These are phyloP conservation scores for Microbotryum intermedium DNA, from an alignment of 1,284 basidiomycete genomes.

Conservation along the genomic window DNA sequence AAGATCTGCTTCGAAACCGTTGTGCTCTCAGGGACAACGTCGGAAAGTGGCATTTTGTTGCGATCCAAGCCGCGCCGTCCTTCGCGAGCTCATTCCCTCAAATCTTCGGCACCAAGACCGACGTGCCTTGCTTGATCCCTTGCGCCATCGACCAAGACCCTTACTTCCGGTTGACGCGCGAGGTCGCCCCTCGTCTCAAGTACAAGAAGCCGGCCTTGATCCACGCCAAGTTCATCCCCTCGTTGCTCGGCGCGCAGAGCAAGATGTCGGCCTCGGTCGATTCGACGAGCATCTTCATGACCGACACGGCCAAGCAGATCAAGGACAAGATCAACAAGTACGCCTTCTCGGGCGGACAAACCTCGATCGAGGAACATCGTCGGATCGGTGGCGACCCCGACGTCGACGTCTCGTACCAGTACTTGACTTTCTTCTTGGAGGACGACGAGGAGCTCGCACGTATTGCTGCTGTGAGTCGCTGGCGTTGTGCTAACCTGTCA, in stretches of 20 bases:
- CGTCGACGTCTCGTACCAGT: constrained; percentile 94
- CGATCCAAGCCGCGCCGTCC: constrained; percentile 93
- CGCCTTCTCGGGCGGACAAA: constrained; percentile 47
- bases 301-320: constrained; percentile 82
- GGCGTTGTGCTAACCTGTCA: not conserved
- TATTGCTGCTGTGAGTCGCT: constrained; percentile 58
- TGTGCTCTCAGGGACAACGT: constrained; percentile 75
- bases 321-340: constrained; percentile 92
- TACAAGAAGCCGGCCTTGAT: constrained; percentile 90
- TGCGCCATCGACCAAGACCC: constrained; percentile 88
- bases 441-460: constrained; percentile 77
- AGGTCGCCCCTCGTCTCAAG: constrained; percentile 86
- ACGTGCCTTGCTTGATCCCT: constrained; percentile 89
- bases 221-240: constrained; percentile 97
- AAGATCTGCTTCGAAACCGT: too few relatives aligned
- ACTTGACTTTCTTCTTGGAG: constrained; percentile 92
- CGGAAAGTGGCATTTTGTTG: constrained; percentile 93
- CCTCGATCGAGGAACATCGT: constrained; percentile 89
- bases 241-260: constrained; percentile 91
- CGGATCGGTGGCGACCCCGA: constrained; percentile 83
- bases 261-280: constrained; percentile 97
- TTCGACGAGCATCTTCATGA: constrained; percentile 91
- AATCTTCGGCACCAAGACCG: constrained; percentile 77
- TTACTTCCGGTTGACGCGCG: constrained; percentile 95
- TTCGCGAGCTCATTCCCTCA: constrained; percentile 99